Conservation (phyloP, 78 protist genomes). For the Pelomyxa schiedti region DNA sequence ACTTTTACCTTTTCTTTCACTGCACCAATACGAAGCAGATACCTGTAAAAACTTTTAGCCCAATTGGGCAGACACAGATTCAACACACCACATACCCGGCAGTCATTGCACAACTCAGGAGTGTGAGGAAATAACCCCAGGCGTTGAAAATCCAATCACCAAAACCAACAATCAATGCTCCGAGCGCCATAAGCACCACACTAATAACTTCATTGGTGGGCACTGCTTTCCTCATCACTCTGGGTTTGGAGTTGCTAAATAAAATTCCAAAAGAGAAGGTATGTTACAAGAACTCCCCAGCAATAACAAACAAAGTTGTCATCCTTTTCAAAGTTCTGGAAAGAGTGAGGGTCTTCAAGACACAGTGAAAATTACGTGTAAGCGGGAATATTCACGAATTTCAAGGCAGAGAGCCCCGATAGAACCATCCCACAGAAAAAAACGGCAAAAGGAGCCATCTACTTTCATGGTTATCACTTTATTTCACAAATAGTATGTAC, state of each 20-base stretch:
- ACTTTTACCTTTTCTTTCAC: neutral
- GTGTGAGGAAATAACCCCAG: conserved; percentile 31
- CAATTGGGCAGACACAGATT: too few relatives aligned
- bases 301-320: conserved; percentile 46
- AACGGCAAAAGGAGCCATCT: conserved; percentile 47
- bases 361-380: too few relatives aligned
- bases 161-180: conserved; percentile 49
- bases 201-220: conserved; percentile 33
- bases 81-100: conserved; percentile 51
- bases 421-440: conserved; percentile 52
- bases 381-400: conserved; percentile 47
- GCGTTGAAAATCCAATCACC: conserved; percentile 51
- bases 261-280: too few relatives aligned
- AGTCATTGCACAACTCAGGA: conserved; percentile 52
- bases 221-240: conserved; percentile 34
- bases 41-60: too few relatives aligned
- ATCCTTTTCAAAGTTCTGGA: conserved; percentile 47
- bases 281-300: conserved; percentile 20
- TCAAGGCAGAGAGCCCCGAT: conserved; percentile 48
- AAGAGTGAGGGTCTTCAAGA: too few relatives aligned
- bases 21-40: conserved; percentile 32
- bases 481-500: too few relatives aligned
- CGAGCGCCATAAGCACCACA: conserved; percentile 44
- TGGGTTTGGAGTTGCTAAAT: too few relatives aligned
- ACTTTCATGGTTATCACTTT: too few relatives aligned